Conservation (phyloP, 73 alveolate species). For the Paramecium sonneborni region DNA sequence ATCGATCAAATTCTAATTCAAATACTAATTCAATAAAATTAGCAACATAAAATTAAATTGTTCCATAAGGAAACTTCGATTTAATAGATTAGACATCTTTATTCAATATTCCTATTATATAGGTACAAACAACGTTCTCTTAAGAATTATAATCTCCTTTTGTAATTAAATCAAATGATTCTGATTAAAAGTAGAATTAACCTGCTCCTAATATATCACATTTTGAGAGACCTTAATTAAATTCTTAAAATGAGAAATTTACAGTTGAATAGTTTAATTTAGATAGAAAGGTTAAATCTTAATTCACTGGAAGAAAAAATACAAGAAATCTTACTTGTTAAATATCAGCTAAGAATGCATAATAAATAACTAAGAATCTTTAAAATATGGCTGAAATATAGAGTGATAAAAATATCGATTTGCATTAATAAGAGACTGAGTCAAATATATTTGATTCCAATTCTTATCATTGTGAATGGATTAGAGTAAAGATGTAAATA, state of each 20-base stretch:
- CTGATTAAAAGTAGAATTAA: neutral
- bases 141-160: neutral
- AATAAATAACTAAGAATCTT: neutral
- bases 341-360: neutral
- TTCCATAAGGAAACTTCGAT: neutral
- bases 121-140: neutral
- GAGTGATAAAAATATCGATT: neutral
- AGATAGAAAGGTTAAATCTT: neutral
- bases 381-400: neutral
- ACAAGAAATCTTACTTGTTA: neutral
- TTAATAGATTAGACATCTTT: neutral
- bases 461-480: constrained; percentile 14
- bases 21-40: neutral
- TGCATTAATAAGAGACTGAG: neutral
- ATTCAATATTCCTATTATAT: neutral
- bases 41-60: neutral
- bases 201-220: neutral
- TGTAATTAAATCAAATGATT: neutral
- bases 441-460: neutral
- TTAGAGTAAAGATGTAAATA: neutral
- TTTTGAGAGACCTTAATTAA: neutral
- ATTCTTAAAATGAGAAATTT: neutral
- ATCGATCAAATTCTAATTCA: neutral
- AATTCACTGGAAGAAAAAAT: constrained; percentile 14
- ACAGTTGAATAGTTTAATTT: neutral